A percentile compares a stretch with the other conserved stretches of the same genome.
Evolutionary conservation across 805 yeast species (phyloP).

Genomic region (Torulaspora quercuum): DNA sequence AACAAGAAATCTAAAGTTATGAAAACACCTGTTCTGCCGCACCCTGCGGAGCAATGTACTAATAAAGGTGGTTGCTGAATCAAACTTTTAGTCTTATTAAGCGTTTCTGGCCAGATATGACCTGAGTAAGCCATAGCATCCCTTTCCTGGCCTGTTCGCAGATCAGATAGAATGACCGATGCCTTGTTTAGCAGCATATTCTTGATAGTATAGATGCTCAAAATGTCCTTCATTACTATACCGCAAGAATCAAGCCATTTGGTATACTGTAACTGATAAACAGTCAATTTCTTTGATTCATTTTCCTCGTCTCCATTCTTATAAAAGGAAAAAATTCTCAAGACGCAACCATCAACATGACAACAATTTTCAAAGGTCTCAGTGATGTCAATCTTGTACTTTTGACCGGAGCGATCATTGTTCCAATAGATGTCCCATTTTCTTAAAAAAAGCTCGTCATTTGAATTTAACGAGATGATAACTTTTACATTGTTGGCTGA

Average conservation of each 20-base stretch:
- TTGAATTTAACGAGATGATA: constrained; percentile 72
- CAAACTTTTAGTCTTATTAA: background rate
- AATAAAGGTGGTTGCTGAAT: constrained; percentile 46
- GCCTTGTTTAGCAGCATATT: constrained; percentile 26
- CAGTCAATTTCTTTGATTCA: constrained; percentile 39
- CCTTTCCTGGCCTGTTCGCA: constrained; percentile 14
- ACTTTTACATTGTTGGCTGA: constrained; percentile 61
- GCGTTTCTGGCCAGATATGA: constrained; percentile 9
- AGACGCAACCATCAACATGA: constrained; percentile 34
- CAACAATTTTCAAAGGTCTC: constrained; percentile 32
- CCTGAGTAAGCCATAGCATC: constrained; percentile 13
- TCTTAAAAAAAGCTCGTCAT: constrained; percentile 65
- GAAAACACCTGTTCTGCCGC: constrained; percentile 92
- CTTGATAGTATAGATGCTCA: constrained; percentile 35
- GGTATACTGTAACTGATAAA: constrained; percentile 68
- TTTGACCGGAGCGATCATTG: constrained; percentile 39
- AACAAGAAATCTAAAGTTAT: constrained; percentile 58
- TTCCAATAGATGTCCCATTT: constrained; percentile 88
- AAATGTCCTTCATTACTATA: constrained; percentile 40
- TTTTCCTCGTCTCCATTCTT: constrained; percentile 31
- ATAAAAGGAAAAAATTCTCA: constrained; percentile 33
- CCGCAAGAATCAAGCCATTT: constrained; percentile 85
- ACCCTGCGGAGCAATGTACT: constrained; percentile 95
- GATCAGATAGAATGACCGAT: constrained; percentile 14
- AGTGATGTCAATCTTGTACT: constrained; percentile 36